phyloP scores from a whole-genome alignment of 192 early-diverging fungal genomes.

The Gorgonomyces haynaldii region DNA sequence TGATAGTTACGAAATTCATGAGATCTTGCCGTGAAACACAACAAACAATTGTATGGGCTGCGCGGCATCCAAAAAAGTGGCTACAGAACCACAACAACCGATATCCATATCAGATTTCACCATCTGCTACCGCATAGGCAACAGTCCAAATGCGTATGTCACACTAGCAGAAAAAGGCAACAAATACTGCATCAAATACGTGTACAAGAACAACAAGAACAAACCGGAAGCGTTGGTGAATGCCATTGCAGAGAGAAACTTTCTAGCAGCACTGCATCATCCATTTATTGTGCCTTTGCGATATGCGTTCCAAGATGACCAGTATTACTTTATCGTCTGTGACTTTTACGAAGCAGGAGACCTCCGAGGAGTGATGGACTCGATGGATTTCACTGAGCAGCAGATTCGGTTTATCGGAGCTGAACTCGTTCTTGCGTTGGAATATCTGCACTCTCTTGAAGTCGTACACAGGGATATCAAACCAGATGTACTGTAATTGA shows the following conservation, averaged over 20 bases:
- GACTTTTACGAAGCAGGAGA: constrained; percentile 83
- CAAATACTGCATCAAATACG: constrained; percentile 91
- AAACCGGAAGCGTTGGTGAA: constrained; percentile 67
- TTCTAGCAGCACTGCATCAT: constrained; percentile 50
- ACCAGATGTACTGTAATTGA: constrained; percentile 22
- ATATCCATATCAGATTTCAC: too few relatives aligned
- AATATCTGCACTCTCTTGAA: constrained; percentile 53
- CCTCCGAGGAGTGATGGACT: constrained; percentile 63
- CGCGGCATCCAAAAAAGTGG: too few relatives aligned
- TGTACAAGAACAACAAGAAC: constrained; percentile 85
- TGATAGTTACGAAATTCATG: too few relatives aligned
- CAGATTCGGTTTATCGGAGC: constrained; percentile 4
- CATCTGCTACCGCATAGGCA: too few relatives aligned
- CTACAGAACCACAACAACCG: too few relatives aligned
- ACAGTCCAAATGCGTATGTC: too few relatives aligned
- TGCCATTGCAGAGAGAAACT: constrained; percentile 64
- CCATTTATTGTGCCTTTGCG: constrained; percentile 44
- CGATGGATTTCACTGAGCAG: too few relatives aligned
- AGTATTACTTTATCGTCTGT: constrained; percentile 70
- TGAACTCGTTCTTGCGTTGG: constrained; percentile 44
- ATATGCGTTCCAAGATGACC: constrained; percentile 83
- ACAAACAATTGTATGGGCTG: too few relatives aligned
- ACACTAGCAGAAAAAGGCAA: constrained; percentile 59
- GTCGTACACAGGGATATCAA: constrained; percentile 57
- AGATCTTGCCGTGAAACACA: too few relatives aligned